Conservation (phyloP, 495 filamentous ascomycete species). For the Glutinoglossum americanum region DNA sequence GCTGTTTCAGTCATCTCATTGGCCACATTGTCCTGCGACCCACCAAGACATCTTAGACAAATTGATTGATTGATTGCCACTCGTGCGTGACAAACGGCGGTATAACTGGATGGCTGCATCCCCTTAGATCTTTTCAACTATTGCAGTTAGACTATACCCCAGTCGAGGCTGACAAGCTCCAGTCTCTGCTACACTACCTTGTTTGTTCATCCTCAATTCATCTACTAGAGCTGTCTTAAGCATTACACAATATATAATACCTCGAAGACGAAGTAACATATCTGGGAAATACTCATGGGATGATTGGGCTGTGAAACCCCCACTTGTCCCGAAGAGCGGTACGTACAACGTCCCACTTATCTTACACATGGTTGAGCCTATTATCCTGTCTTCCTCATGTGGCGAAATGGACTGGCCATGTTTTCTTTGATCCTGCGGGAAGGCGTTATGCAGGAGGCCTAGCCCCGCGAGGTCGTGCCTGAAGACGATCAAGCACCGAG, state of each 20-base stretch:
- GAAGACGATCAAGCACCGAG: background rate
- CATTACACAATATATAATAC: background rate
- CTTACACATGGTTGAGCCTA: slow-evolving; percentile 1
- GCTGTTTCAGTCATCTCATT: background rate
- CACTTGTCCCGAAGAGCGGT: background rate
- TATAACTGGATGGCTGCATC: slow-evolving; percentile 2
- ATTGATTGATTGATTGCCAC: slow-evolving; percentile 1
- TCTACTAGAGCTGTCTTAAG: background rate
- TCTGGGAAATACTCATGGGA: background rate
- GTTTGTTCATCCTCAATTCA: background rate
- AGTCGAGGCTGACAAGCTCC: background rate
- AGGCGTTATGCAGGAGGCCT: slow-evolving; percentile 1
- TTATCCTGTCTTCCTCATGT: slow-evolving; percentile 1
- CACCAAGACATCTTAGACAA: background rate
- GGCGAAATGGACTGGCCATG: background rate
- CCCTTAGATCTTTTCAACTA: background rate
- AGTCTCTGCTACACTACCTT: background rate
- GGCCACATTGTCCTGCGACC: background rate
- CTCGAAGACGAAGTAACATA: background rate
- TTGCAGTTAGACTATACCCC: background rate
- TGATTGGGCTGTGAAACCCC: background rate
- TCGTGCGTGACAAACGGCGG: slow-evolving; percentile 2
- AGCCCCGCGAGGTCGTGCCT: slow-evolving; percentile 1
- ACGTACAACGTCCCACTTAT: background rate
- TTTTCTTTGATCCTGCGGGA: slow-evolving; percentile 1